These are phyloP conservation scores for Starmerella bombicola DNA, from an alignment of 805 yeast genomes.

Conservation along the genomic window DNA sequence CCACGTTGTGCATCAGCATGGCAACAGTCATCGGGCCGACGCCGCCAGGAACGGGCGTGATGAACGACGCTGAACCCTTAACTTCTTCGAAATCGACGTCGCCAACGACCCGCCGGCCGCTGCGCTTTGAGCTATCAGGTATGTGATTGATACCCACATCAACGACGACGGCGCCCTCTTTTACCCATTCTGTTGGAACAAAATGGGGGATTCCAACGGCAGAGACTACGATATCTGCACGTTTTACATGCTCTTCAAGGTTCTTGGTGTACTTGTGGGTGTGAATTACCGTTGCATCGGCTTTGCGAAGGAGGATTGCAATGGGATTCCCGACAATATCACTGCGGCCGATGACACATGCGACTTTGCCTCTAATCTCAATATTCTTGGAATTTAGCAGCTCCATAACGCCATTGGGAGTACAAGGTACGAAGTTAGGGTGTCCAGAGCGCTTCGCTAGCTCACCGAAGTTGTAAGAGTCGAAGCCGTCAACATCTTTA, in stretches of 20 bases:
- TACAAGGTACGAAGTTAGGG: slow-evolving; percentile 82
- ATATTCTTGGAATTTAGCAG: slow-evolving; percentile 58
- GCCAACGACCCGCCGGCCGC: slow-evolving; percentile 77
- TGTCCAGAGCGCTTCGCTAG: slow-evolving; percentile 74
- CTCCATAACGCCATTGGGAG: slow-evolving; percentile 86
- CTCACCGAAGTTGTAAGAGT: slow-evolving; percentile 79
- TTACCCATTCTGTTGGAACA: slow-evolving; percentile 78
- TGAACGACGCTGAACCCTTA: slow-evolving; percentile 49
- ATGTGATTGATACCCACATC: slow-evolving; percentile 93
- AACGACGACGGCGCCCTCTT: slow-evolving; percentile 72
- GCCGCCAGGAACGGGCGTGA: slow-evolving; percentile 98
- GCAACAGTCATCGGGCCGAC: slow-evolving; percentile 99
- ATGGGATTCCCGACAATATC: slow-evolving; percentile 96
- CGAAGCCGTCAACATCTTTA: slow-evolving; percentile 95
- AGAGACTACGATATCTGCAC: slow-evolving; percentile 84
- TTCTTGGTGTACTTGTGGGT: slow-evolving; percentile 65
- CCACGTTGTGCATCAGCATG: slow-evolving; percentile 78
- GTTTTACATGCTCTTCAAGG: slow-evolving; percentile 43
- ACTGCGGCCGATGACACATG: slow-evolving; percentile 90
- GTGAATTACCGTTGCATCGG: slow-evolving; percentile 75
- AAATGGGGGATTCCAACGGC: slow-evolving; percentile 82
- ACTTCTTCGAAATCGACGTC: slow-evolving; percentile 69
- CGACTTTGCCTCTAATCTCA: slow-evolving; percentile 57
- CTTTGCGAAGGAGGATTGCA: slow-evolving; percentile 64
- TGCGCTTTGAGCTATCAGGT: slow-evolving; percentile 57